These are phyloP conservation scores for Starmerella davenportii DNA, from an alignment of 805 yeast genomes.

Conservation along the genomic window DNA sequence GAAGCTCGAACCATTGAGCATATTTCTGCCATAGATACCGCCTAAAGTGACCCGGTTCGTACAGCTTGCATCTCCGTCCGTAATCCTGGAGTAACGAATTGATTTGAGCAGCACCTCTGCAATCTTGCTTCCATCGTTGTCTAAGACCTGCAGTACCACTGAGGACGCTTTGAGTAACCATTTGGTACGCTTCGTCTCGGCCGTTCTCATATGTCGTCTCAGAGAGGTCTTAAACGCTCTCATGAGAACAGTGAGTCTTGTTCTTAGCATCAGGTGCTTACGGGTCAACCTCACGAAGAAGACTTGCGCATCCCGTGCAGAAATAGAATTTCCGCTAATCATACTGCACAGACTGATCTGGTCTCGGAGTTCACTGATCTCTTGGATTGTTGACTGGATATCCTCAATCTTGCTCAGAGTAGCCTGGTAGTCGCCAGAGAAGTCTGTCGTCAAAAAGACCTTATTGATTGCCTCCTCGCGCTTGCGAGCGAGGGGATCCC, in stretches of 20 bases:
- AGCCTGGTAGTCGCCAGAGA: slow-evolving; percentile 34
- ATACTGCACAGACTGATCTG: slow-evolving; percentile 15
- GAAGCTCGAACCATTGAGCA: slow-evolving; percentile 37
- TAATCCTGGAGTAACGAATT: slow-evolving; percentile 42
- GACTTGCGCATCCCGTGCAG: slow-evolving; percentile 3
- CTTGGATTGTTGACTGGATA: slow-evolving; percentile 33
- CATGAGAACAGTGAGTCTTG: slow-evolving; percentile 23
- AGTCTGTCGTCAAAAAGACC: slow-evolving; percentile 50
- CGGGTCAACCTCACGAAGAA: slow-evolving; percentile 20
- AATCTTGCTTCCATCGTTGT: slow-evolving; percentile 42
- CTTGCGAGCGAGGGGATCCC: slow-evolving; percentile 49
- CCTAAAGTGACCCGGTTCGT: slow-evolving; percentile 40
- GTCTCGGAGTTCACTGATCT: slow-evolving; percentile 27
- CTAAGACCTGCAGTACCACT: slow-evolving; percentile 51
- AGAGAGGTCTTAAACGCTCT: slow-evolving; percentile 22
- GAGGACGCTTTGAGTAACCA: slow-evolving; percentile 53
- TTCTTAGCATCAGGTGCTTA: slow-evolving; percentile 17
- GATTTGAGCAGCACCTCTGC: slow-evolving; percentile 50
- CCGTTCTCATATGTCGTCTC: slow-evolving; percentile 19
- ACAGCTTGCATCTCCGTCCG: slow-evolving; percentile 49
- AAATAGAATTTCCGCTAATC: background rate
- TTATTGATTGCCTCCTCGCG: slow-evolving; percentile 45
- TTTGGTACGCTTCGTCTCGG: slow-evolving; percentile 20
- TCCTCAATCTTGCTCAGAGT: slow-evolving; percentile 31
- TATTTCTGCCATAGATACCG: slow-evolving; percentile 51